Base-by-base conservation (phyloP, 2,329 filamentous ascomycete genomes). In the Phialophora macrospora region DNA sequence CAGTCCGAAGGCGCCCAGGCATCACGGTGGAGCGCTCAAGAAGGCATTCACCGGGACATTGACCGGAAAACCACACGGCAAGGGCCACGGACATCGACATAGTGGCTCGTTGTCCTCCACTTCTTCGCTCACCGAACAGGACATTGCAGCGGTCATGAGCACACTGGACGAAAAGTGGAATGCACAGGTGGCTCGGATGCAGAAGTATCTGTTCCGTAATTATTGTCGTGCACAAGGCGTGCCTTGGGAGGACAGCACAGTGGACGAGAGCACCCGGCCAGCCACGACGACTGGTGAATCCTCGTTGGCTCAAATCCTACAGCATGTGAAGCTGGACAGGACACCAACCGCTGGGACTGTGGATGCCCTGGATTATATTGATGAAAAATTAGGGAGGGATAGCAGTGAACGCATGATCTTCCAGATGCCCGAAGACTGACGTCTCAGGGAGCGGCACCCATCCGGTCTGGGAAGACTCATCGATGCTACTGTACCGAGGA, bases 111-210 rank as follows among this genome's bases (percentile, higher is more conserved):
- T 46, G 46, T 66, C 65, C 26, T 69, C 68, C 9, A 65, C 54
- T 3, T 41, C 26, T 9, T 69, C 69, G 2, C 69, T 76, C 32
- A 72, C 75, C 32, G 69, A 74, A 22, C 76, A 79, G 26, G 78
- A 83, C 64, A 74, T 82, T 11, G 74, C 79, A 30, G 71, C 77
- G 28, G 77, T 80, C 11, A 68, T 83, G 44, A 70, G 71, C 24
- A 80, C 79, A 4, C 69, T 83, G 57, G 75, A 77, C 34, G 74
- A 75, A n/a, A 80, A 78, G 70, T 83, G 81, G 81, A 77, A 82
- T 60, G 64, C 68, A 3, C 80, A 83, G 70, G 74, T 80, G 2
- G 72, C 73, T 14, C 75, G 80, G 46, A 70, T 82, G 55, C 76
- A 78, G 52, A 74, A 77, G 28, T 83, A 82, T 68, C 74, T 83